These are phyloP conservation scores for Fusarium temperatum DNA, from an alignment of 2,329 filamentous ascomycete genomes.

Conservation along the genomic window DNA sequence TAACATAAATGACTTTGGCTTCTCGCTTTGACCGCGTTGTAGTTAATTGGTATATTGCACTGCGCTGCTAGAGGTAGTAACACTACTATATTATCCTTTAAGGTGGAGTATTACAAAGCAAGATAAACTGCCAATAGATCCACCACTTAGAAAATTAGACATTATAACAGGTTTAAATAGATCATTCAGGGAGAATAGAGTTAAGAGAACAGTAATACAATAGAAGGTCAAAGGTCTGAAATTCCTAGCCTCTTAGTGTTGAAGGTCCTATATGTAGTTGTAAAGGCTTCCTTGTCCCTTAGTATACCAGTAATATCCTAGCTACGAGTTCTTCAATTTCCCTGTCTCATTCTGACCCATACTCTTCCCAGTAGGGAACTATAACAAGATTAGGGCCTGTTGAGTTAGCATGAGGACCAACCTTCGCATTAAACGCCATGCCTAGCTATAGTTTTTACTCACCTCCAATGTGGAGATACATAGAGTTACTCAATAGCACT, in stretches of 20 bases:
- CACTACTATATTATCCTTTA: accelerated
- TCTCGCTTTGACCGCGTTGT: accelerated
- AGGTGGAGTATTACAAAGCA: too few species aligned
- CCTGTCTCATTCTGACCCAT: neutral
- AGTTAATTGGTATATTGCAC: accelerated
- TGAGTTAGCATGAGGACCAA: neutral
- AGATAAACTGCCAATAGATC: too few species aligned
- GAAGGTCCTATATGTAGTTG: neutral
- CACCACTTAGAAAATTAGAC: too few species aligned
- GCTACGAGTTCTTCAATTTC: neutral
- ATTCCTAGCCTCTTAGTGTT: neutral
- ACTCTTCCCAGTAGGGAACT: neutral
- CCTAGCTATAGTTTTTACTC: neutral
- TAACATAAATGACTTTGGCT: neutral
- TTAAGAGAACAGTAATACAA: neutral
- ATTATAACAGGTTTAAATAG: too few species aligned
- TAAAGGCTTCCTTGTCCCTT: neutral
- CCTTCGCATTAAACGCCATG: neutral
- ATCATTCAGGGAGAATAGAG: accelerated
- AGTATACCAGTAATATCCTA: neutral
- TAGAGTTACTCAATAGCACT: neutral
- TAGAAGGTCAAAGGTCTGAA: neutral
- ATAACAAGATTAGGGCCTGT: neutral
- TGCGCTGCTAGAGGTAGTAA: too few species aligned
- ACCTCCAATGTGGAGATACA: neutral